phyloP scores from a whole-genome alignment of 768 basidiomycete species.

The Glaciozyma antarctica region DNA sequence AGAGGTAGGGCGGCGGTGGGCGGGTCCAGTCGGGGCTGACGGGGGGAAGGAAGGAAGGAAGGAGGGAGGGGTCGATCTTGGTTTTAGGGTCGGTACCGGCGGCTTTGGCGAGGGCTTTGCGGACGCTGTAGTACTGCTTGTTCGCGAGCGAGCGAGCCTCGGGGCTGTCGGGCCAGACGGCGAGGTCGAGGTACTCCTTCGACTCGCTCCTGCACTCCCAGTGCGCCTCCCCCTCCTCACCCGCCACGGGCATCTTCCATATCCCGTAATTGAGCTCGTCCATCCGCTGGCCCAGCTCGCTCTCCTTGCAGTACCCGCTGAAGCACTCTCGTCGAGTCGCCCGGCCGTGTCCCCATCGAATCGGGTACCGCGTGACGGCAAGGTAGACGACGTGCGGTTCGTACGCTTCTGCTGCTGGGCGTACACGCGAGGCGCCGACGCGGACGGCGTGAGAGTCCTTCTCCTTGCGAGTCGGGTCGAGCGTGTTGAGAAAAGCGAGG shows the following conservation, averaged over 20 bases:
- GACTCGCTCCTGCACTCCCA: conserved; percentile 4
- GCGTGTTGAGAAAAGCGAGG: conserved; percentile 12
- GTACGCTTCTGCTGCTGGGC: conserved; percentile 41
- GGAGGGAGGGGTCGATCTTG: conserved; percentile 9
- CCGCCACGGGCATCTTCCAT: conserved; percentile 24
- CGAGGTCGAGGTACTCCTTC: conserved; percentile 24
- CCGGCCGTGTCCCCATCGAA: conserved; percentile 38
- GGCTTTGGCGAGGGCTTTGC: conserved; percentile 11
- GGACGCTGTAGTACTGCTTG: background rate
- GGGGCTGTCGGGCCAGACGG: conserved; percentile 21
- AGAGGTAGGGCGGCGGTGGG: conserved; percentile 15
- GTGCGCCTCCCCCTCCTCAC: conserved; percentile 42
- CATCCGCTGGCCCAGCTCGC: conserved; percentile 21
- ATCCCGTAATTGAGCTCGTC: conserved; percentile 34
- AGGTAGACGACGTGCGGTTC: conserved; percentile 43
- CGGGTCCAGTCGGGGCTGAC: background rate
- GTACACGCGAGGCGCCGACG: conserved; percentile 35
- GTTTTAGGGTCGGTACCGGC: conserved; percentile 12
- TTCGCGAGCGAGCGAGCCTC: conserved; percentile 15
- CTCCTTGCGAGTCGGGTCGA: conserved; percentile 15
- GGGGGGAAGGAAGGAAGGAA: background rate
- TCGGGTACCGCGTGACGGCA: conserved; percentile 40
- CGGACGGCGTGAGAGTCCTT: conserved; percentile 36
- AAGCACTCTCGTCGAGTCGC: conserved; percentile 29
- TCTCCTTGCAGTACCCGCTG: conserved; percentile 15